A percentile compares a stretch with the other conserved stretches of the same genome.
Conservation (phyloP, 495 filamentous ascomycete genomes). For the Eremomyces bilateralis region DNA sequence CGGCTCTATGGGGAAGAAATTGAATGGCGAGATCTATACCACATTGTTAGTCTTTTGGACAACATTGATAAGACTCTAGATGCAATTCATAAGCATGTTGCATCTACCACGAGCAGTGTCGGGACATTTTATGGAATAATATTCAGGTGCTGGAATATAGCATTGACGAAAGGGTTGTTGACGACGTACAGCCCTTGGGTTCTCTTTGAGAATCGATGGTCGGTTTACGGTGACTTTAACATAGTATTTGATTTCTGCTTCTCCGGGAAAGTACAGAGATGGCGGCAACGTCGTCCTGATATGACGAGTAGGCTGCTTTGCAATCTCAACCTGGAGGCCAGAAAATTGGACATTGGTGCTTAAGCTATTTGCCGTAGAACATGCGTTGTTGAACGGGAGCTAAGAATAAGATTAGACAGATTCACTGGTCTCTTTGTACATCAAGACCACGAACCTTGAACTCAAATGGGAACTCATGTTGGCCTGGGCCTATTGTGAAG, state of each 20-base stretch:
- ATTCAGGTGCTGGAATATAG: too few relatives aligned
- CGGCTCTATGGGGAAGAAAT: slow-evolving; percentile 83
- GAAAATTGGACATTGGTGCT: slow-evolving; percentile 32
- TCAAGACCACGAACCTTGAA: slow-evolving; percentile 41
- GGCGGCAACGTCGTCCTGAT: slow-evolving; percentile 76
- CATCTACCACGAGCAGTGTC: too few relatives aligned
- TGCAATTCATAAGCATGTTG: too few relatives aligned
- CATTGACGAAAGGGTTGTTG: slow-evolving; percentile 2
- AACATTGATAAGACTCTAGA: too few relatives aligned
- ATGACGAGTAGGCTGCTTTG: slow-evolving; percentile 32
- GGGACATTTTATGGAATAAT: too few relatives aligned
- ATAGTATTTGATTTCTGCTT: slow-evolving; percentile 82
- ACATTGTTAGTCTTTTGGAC: slow-evolving; percentile 1
- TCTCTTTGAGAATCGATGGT: slow-evolving; percentile 67
- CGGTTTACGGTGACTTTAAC: slow-evolving; percentile 77
- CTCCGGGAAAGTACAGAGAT: slow-evolving; percentile 54
- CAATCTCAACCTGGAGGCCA: slow-evolving; percentile 34
- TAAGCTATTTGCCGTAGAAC: slow-evolving; percentile 37
- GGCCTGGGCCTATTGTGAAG: slow-evolving; percentile 49
- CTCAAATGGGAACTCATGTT: slow-evolving; percentile 71
- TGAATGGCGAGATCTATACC: slow-evolving; percentile 34
- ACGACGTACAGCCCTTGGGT: slow-evolving; percentile 42
- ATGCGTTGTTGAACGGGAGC: slow-evolving; percentile 79
- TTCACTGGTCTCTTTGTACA: slow-evolving; percentile 19
- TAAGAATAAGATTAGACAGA: too few relatives aligned